Conservation (phyloP, 371 early-diverging fungal genomes). For the Rhizomucor pusillus region DNA sequence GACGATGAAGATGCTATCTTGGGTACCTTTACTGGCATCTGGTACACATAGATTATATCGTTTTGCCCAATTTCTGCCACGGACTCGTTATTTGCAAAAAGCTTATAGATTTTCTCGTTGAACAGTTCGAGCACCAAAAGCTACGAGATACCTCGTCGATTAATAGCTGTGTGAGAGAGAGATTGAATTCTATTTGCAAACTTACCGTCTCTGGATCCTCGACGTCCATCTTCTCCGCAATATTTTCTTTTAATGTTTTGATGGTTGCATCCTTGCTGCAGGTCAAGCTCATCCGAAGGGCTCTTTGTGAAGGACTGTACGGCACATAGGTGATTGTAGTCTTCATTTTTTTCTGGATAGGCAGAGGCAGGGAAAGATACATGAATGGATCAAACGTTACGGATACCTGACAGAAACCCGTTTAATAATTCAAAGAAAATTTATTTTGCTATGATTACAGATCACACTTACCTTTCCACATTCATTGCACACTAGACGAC, state of each 20-base stretch:
- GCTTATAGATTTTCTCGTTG: conserved; percentile 58
- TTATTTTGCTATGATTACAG: background rate
- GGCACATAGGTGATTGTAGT: conserved; percentile 56
- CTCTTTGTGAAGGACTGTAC: conserved; percentile 41
- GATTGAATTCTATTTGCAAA: too few relatives aligned
- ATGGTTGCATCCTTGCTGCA: conserved; percentile 62
- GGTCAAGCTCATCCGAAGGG: conserved; percentile 26
- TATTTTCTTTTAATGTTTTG: conserved; percentile 56
- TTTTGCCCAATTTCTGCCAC: conserved; percentile 52
- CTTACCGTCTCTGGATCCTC: conserved; percentile 34
- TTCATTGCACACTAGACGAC: conserved; percentile 67
- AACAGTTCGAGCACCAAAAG: conserved; percentile 67
- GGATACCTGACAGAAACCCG: conserved; percentile 29
- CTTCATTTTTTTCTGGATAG: conserved; percentile 47
- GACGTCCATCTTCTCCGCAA: conserved; percentile 59
- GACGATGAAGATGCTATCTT: background rate
- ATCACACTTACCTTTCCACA: conserved; percentile 48
- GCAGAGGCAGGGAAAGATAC: conserved; percentile 66
- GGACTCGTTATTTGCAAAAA: conserved; percentile 60
- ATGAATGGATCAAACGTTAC: conserved; percentile 75
- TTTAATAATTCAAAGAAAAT: conserved; percentile 2
- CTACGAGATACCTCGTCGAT: conserved; percentile 9
- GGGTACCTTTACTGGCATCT: conserved; percentile 49
- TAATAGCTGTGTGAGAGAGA: background rate
- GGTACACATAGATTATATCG: conserved; percentile 72